Evolutionary conservation across 345 rosid species (phyloP).

Genomic region (Sisymbrium irio): DNA sequence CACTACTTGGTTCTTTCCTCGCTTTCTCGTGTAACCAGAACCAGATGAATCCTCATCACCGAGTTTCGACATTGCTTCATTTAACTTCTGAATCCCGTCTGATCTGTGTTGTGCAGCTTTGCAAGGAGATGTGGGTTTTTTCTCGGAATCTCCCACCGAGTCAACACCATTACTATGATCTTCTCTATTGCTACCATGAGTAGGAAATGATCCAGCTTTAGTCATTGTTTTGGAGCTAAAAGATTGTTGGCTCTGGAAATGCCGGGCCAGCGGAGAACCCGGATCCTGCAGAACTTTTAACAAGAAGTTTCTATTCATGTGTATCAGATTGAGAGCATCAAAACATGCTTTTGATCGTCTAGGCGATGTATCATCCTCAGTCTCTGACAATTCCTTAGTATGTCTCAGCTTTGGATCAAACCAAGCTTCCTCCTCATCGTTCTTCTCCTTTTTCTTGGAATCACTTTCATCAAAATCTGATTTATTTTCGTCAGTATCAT

Average conservation of each 20-base stretch:
- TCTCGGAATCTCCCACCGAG: slow-evolving; percentile 19
- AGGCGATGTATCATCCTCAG: slow-evolving; percentile 32
- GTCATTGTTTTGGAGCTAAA: slow-evolving; percentile 31
- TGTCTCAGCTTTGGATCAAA: slow-evolving; percentile 31
- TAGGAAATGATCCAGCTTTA: slow-evolving; percentile 52
- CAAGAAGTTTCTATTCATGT: slow-evolving; percentile 53
- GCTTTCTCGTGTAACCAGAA: slow-evolving; percentile 37
- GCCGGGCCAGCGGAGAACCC: slow-evolving; percentile 50
- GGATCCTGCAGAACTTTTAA: slow-evolving; percentile 49
- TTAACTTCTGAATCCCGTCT: slow-evolving; percentile 36
- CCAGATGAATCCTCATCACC: slow-evolving; percentile 33
- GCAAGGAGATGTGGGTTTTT: slow-evolving; percentile 34
- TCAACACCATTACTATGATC: slow-evolving; percentile 26
- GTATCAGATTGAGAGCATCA: slow-evolving; percentile 54
- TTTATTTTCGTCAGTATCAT: slow-evolving; percentile 34
- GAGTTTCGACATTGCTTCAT: slow-evolving; percentile 27
- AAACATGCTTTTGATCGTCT: slow-evolving; percentile 40
- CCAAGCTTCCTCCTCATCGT: slow-evolving; percentile 22
- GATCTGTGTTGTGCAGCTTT: slow-evolving; percentile 35
- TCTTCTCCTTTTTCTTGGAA: slow-evolving; percentile 22
- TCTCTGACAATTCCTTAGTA: slow-evolving; percentile 22
- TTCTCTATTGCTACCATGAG: slow-evolving; percentile 22
- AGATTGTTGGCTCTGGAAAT: slow-evolving; percentile 43
- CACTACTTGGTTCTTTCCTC: slow-evolving; percentile 40
- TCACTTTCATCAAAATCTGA: slow-evolving; percentile 27